Base-by-base conservation (phyloP, 2,329 filamentous ascomycete species). In the Xylariales sp. region DNA sequence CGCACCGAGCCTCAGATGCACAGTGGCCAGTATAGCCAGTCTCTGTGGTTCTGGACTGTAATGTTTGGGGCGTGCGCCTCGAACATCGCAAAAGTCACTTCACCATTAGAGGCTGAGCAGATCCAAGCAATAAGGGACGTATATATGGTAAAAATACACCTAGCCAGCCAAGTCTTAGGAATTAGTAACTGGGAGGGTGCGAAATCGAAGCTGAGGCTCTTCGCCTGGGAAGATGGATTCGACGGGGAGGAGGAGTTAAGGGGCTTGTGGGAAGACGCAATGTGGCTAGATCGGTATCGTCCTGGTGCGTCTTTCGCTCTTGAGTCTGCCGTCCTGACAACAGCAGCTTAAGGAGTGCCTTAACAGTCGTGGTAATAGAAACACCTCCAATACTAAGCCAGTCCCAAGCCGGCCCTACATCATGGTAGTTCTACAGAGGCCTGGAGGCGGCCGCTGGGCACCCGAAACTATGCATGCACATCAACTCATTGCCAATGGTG, bases 11-110 rank as follows among this genome's bases (percentile, higher is more conserved):
- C 49, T 19, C 54, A 57, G 28, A 63, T 69, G 51, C 54, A 58
- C 35, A 56, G 57, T 38, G 66, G 62, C n/a, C 53, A 56, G 14
- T 69, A 66, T 52, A 65, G 59, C 39, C 61, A 59, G 40, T 59
- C 62, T 34, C 51, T 68, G 20, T 70, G 66, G 66, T 60, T 70
- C 23, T 70, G 66, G 63, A 66, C 64, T 16, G 62, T 67, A 30
- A 59, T 69, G 52, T 67, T 70, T 40, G 65, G 65, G 29, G 65
- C 66, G 8, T 65, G 64, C 24, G 60, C 62, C 30, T 63, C 63
- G 29, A 55, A 53, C 35, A 53, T 62, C n/a, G 63, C 60, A 12
- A 57, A 56, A 38, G 52, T 60, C 16, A 53, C 52, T 31, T 65
- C 60, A 28, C 44, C 49, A 4, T 47, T 56, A 12, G 64, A 67